Evolutionary conservation across 1,284 basidiomycete genomes (phyloP), one percentile per base, ranked within the genome.

Genomic region (Termitomyces sp.): DNA sequence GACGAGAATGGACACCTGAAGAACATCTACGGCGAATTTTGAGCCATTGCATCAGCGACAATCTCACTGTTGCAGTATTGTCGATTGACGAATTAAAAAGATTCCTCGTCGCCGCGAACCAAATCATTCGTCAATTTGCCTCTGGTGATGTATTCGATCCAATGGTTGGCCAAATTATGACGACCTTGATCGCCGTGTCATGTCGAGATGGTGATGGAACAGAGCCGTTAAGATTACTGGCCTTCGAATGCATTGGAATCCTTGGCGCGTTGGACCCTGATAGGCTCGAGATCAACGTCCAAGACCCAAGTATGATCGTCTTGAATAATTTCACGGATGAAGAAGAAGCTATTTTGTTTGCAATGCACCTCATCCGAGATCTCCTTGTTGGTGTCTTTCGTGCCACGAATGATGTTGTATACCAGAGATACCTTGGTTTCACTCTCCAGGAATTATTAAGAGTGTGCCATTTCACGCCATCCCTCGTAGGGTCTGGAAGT

Each of bases 221-320:
- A 2, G 85, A 93, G 54, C 66, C 78, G 5, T 66, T 94, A 38
- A 83, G 83, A 17, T 72, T 83, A 41, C 70, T 90, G 17, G 86
- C 90, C 0, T 94, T 91, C 65, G 92, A 97, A 65, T 98, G 94
- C 67, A 84, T 99, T 50, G 94, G 96, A 1, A 82, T 92, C n/a
- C 72, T 99, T 4, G 97, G 97, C 5, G 97, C 97, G 1, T 81
- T 97, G 17, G 97, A 99, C 71, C 95, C 97, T 0, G 97, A 99
- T 73, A 83, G 97, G 54, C 89, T 93, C 65, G 89, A 93, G 59
- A 75, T 91, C 40, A 74, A 79, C 5, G 68, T 78, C 38, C 78
- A 79, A 33, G 85, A 89, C 58, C 71, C 81, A 2, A 79, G 82
- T 39, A 86, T 90, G 72, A 80, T 92, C 38, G 79, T 98, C 50